phyloP scores from a whole-genome alignment of 2,329 filamentous ascomycete species.

The Fusarium sp. region DNA sequence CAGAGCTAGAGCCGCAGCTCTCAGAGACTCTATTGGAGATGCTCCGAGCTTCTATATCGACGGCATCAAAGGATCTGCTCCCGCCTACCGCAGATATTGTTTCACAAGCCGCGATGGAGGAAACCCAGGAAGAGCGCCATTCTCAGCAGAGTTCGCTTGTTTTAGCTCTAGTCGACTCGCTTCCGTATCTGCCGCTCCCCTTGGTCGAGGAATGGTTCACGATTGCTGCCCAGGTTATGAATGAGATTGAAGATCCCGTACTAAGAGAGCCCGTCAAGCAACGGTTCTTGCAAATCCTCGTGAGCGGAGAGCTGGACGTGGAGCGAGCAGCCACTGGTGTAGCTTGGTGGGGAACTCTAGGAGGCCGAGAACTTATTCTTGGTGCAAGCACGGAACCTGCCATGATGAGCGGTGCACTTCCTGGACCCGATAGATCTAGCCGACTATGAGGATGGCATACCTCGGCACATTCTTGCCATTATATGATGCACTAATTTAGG shows the following conservation, averaged over 20 bases:
- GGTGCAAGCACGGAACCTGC: conserved; percentile 44
- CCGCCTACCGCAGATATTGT: conserved; percentile 58
- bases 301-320: conserved; percentile 89
- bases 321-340: conserved; percentile 85
- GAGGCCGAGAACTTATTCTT: conserved; percentile 68
- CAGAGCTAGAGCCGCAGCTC: conserved; percentile 81
- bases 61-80: conserved; percentile 63
- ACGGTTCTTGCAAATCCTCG: conserved; percentile 84
- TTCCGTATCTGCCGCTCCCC: conserved; percentile 79
- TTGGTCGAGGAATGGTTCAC: conserved; percentile 87
- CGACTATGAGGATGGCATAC: conserved; percentile 53
- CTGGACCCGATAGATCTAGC: conserved; percentile 53
- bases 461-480: conserved; percentile 7
- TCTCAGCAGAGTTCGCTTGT: conserved; percentile 86
- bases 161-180: conserved; percentile 83
- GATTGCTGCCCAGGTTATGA: conserved; percentile 77
- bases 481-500: not conserved
- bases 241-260: conserved; percentile 71
- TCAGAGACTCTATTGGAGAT: conserved; percentile 87
- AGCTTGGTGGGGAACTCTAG: conserved; percentile 83
- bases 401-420: conserved; percentile 72
- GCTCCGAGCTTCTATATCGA: conserved; percentile 72
- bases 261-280: conserved; percentile 77
- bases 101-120: conserved; percentile 50
- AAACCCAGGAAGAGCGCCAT: conserved; percentile 56